Evolutionary conservation across 805 yeast species (phyloP).

Genomic region (Torulaspora franciscae): DNA sequence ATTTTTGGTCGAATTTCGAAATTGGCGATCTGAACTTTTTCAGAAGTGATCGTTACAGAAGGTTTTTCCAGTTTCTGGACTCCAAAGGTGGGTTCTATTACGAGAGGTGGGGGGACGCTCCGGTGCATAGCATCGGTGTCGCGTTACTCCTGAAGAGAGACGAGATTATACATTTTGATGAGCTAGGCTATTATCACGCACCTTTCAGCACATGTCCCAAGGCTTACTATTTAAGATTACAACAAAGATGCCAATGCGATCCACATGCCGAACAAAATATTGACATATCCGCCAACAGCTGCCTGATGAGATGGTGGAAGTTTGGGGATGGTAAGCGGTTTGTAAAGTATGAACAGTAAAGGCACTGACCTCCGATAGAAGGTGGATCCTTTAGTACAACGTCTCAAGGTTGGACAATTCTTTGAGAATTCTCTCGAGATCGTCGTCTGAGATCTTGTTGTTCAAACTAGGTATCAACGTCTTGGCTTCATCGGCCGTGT

Average conservation of each 20-base stretch:
- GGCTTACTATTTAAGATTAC: slow-evolving; percentile 43
- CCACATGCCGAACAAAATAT: slow-evolving; percentile 41
- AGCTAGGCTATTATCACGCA: slow-evolving; percentile 71
- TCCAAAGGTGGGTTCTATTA: slow-evolving; percentile 71
- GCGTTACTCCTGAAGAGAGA: slow-evolving; percentile 51
- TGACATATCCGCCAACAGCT: slow-evolving; percentile 49
- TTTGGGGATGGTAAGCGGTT: slow-evolving; percentile 47
- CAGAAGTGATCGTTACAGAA: slow-evolving; percentile 57
- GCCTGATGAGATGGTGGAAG: slow-evolving; percentile 75
- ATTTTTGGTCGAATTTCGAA: slow-evolving; percentile 86
- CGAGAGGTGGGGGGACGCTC: slow-evolving; percentile 96
- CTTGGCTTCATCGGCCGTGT: slow-evolving; percentile 95
- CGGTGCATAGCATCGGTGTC: slow-evolving; percentile 73
- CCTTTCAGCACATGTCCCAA: slow-evolving; percentile 66
- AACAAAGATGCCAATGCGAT: slow-evolving; percentile 61
- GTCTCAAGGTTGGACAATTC: slow-evolving; percentile 70
- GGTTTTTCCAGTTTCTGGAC: slow-evolving; percentile 61
- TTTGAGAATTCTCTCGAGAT: slow-evolving; percentile 78
- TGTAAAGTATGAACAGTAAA: slow-evolving; percentile 13
- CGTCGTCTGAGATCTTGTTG: slow-evolving; percentile 78
- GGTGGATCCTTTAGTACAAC: slow-evolving; percentile 28
- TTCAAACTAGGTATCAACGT: slow-evolving; percentile 85
- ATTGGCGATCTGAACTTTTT: slow-evolving; percentile 67
- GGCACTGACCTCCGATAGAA: background rate
- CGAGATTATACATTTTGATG: slow-evolving; percentile 73